A percentile compares a stretch with the other conserved stretches of the same genome.
These are phyloP conservation scores for Botryosphaeria dothidea DNA, from an alignment of 2,329 filamentous ascomycete genomes.

Conservation along the genomic window DNA sequence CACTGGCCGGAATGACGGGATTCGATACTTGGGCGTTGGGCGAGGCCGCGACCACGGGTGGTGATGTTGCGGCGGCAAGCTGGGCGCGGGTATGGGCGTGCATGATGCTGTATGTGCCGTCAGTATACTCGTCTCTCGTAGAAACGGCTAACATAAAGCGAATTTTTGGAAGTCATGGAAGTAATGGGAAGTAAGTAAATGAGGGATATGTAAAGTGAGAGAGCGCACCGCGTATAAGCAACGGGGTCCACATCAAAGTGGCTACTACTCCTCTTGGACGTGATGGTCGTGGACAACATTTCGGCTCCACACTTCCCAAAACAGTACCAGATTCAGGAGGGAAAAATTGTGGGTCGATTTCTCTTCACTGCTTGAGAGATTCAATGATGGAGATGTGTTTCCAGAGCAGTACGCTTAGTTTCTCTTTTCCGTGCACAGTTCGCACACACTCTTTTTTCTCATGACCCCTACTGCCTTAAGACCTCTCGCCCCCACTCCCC, in stretches of 20 bases:
- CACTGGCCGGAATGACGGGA: neutral
- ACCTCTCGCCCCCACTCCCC: neutral
- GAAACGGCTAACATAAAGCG: no score
- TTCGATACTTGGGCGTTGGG: neutral
- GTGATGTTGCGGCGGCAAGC: constrained; percentile 1
- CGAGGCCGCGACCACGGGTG: neutral
- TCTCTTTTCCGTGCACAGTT: neutral
- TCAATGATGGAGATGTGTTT: neutral
- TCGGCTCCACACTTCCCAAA: neutral
- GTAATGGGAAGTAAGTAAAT: neutral
- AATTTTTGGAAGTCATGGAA: neutral
- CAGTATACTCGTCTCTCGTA: neutral
- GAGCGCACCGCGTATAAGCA: neutral
- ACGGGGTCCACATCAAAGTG: neutral
- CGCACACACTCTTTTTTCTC: neutral
- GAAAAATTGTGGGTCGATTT: neutral
- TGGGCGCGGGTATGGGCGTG: constrained; percentile 17
- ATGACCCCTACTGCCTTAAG: constrained; percentile 4
- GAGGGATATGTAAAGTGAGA: no score
- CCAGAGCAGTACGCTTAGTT: neutral
- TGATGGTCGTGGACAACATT: neutral
- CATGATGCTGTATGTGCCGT: neutral
- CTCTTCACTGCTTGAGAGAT: neutral
- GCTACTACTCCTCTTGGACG: neutral
- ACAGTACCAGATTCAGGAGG: neutral